phyloP scores from a whole-genome alignment of 169 alveolate species.

The Plasmodium fragile region DNA sequence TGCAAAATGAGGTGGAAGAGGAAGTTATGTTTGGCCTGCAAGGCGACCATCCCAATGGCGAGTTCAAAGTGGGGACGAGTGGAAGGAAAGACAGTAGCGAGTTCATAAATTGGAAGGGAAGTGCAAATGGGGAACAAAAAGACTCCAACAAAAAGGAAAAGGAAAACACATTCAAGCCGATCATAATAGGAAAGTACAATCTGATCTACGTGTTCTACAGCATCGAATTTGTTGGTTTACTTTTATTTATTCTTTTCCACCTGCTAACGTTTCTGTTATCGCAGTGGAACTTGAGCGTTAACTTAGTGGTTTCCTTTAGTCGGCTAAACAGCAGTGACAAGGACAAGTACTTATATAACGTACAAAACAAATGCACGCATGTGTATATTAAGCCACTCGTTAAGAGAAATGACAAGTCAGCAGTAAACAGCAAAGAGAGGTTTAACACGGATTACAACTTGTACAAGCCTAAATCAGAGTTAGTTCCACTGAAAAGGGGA shows the following conservation, averaged over 20 bases:
- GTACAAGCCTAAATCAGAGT: slow-evolving; percentile 46
- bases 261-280: slow-evolving; percentile 31
- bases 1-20: slow-evolving; percentile 2
- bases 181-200: slow-evolving; percentile 64
- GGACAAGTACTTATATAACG: slow-evolving; percentile 29
- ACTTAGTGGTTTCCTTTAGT: slow-evolving; percentile 20
- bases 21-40: not conserved
- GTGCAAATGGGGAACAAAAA: not conserved
- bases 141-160: not conserved
- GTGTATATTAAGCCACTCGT: slow-evolving; percentile 52
- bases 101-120: not conserved
- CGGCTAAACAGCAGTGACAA: not conserved
- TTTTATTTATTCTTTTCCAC: slow-evolving; percentile 47
- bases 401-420: not conserved
- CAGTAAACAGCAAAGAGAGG: slow-evolving; percentile 20
- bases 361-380: slow-evolving; percentile 44
- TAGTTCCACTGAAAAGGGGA: slow-evolving; percentile 75
- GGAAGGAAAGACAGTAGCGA: not conserved
- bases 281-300: slow-evolving; percentile 45
- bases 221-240: slow-evolving; percentile 45
- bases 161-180: slow-evolving; percentile 47
- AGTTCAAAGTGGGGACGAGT: not conserved
- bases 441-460: slow-evolving; percentile 56
- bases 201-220: slow-evolving; percentile 59
- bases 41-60: not conserved